Evolutionary conservation across 306 rosid species (phyloP).

Genomic region (Benincasa hispida): DNA sequence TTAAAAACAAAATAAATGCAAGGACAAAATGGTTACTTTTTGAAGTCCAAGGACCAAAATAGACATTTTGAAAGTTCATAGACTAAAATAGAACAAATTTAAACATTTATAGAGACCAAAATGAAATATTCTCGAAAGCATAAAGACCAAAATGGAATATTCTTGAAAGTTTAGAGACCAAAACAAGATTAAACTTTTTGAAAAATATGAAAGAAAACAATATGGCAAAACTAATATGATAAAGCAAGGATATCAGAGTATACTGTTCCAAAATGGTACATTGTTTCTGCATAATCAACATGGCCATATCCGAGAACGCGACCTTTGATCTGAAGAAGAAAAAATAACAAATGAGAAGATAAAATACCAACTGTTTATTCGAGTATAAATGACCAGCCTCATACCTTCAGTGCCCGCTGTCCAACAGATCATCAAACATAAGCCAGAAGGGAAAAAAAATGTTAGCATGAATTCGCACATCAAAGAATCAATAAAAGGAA

Average conservation of each 20-base stretch:
- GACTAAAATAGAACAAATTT: no score
- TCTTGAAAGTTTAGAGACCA: no score
- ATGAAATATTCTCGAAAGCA: no score
- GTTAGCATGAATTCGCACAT: conserved; percentile 10
- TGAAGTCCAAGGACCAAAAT: no score
- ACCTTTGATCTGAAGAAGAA: conserved; percentile 52
- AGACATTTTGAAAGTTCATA: no score
- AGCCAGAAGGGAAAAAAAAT: conserved; percentile 12
- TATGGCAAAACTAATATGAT: not conserved
- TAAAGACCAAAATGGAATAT: no score
- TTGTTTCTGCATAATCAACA: conserved; percentile 67
- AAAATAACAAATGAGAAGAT: not conserved
- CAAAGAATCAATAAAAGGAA: not conserved
- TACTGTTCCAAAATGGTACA: conserved; percentile 92
- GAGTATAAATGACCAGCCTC: conserved; percentile 2
- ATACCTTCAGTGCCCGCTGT: conserved; percentile 86
- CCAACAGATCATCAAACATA: conserved; percentile 16
- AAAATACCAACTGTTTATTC: not conserved
- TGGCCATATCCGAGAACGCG: conserved; percentile 69
- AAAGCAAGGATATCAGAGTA: conserved; percentile 11
- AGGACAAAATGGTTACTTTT: no score
- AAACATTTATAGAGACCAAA: no score
- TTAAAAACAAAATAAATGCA: no score
- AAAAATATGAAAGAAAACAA: not conserved
- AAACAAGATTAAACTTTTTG: not conserved